phyloP scores from a whole-genome alignment of 352 stramenopile genomes.

The Phytophthora tubulina region DNA sequence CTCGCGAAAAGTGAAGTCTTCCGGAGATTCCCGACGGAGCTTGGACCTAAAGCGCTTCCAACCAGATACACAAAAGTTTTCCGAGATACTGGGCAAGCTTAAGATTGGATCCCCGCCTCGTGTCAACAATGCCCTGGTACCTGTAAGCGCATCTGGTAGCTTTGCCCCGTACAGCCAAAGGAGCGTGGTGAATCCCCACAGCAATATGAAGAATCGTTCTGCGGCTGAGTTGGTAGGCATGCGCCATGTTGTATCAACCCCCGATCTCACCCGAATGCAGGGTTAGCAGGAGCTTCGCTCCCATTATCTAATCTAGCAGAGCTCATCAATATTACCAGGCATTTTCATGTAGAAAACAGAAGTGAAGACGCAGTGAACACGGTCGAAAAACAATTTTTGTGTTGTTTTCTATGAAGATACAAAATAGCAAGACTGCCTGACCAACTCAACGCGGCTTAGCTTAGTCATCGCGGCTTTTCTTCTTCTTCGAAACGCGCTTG shows the following conservation, averaged over 20 bases:
- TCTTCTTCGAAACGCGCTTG: slow-evolving; percentile 91
- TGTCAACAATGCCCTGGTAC: slow-evolving; percentile 37
- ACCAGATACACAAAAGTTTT: slow-evolving; percentile 77
- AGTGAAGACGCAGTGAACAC: not conserved
- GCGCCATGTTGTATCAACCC: slow-evolving; percentile 71
- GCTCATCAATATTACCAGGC: slow-evolving; percentile 25
- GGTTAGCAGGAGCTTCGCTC: slow-evolving; percentile 32
- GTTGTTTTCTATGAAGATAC: slow-evolving; percentile 53
- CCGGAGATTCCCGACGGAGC: slow-evolving; percentile 51
- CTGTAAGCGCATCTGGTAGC: slow-evolving; percentile 34
- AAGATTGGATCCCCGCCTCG: slow-evolving; percentile 60
- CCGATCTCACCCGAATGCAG: slow-evolving; percentile 59
- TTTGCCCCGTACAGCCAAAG: slow-evolving; percentile 42
- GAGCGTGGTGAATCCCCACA: slow-evolving; percentile 32
- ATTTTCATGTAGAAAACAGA: slow-evolving; percentile 20
- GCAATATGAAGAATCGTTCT: slow-evolving; percentile 37
- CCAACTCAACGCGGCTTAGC: slow-evolving; percentile 9
- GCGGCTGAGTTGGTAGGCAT: slow-evolving; percentile 54
- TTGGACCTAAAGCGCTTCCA: slow-evolving; percentile 83
- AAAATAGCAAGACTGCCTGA: slow-evolving; percentile 46
- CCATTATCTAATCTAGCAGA: slow-evolving; percentile 30
- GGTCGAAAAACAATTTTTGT: slow-evolving; percentile 29
- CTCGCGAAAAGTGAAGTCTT: slow-evolving; percentile 21
- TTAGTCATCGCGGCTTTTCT: slow-evolving; percentile 89
- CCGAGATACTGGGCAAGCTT: slow-evolving; percentile 78